Base-by-base conservation (phyloP, 1,284 basidiomycete genomes). In the Inonotus obliquus region DNA sequence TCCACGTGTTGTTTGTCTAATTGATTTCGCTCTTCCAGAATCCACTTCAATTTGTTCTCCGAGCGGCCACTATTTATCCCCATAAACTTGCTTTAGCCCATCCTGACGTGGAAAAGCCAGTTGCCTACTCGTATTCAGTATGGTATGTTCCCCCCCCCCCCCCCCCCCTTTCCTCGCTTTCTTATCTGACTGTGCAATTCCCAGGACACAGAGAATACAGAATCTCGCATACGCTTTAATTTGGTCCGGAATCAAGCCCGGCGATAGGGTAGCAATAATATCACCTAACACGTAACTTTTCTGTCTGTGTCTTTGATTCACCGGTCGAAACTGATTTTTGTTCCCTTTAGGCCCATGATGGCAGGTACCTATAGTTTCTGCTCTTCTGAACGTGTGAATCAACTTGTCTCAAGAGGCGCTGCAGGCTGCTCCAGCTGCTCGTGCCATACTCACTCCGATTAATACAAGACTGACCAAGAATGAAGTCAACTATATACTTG, bases 221-320 rank as follows among this genome's bases (percentile, higher is more conserved):
- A 91, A 94, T 68, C 74, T 94, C 25, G 87, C 90, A 6, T 94
- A 94, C 71, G 92, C 87, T 1, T 74, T 94, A 53, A 81, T 89
- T 32, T 77, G 82, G 61, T 77, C 77, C 21, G 91, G 89, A 1
- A 84, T 94, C 25, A 73, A 76, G 60, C 85, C 88, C 2, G 90
- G 90, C 4, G 91, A 94, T 65, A 81, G 87, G 51, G 84, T 92
- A 7, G 89, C 88, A 3, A 81, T 91, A 27, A 82, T 92, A 70
- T 85, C 90, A 1, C 91, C 91, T 6, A 92, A 92, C 69, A 82
- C 80, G 88, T 90, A 63, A 67, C 85, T 74, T 14, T 59, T 17
- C 38, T 39, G 11, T 44, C 17, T 44, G 3, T 62, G 35, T 17
- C 53, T 27, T 53, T 54, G 48, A 44, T n/a, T n/a, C n/a, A n/a